Conservation (phyloP, 257 asterid genomes). For the Nemophila menziesii region DNA sequence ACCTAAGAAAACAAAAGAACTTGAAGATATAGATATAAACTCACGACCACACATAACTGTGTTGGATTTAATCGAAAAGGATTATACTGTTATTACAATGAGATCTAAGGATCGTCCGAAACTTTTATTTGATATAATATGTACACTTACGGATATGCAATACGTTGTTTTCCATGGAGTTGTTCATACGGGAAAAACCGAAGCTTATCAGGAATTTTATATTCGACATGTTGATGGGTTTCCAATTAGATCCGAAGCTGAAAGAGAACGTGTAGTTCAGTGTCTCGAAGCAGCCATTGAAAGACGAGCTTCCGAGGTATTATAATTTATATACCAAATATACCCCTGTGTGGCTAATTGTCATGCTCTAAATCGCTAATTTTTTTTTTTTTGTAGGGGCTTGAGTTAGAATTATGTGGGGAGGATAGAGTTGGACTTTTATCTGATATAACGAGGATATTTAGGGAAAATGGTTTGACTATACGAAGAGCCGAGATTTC, state of each 20-base stretch:
- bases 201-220: slow-evolving; percentile 73
- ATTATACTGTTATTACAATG: slow-evolving; percentile 65
- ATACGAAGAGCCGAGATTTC: slow-evolving; percentile 76
- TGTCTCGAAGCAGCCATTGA: slow-evolving; percentile 85
- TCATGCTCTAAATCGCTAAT: slow-evolving; percentile 6
- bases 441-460: slow-evolving; percentile 62
- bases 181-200: slow-evolving; percentile 51
- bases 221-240: slow-evolving; percentile 75
- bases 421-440: slow-evolving; percentile 67
- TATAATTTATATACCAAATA: not conserved
- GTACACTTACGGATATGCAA: slow-evolving; percentile 82
- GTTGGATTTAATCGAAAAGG: slow-evolving; percentile 47
- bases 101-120: slow-evolving; percentile 69
- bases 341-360: slow-evolving; percentile 1
- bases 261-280: slow-evolving; percentile 61
- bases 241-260: slow-evolving; percentile 75
- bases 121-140: slow-evolving; percentile 64
- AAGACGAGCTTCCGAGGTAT: slow-evolving; percentile 64
- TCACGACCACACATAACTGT: slow-evolving; percentile 44
- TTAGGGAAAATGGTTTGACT: slow-evolving; percentile 61
- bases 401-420: slow-evolving; percentile 49
- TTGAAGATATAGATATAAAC: slow-evolving; percentile 23
- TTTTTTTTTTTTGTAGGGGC: slow-evolving; percentile 32
- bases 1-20: slow-evolving; percentile 19
- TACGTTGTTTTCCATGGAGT: slow-evolving; percentile 76